Conservation (phyloP, 129 eudicot species). For the Artemisia annua region DNA sequence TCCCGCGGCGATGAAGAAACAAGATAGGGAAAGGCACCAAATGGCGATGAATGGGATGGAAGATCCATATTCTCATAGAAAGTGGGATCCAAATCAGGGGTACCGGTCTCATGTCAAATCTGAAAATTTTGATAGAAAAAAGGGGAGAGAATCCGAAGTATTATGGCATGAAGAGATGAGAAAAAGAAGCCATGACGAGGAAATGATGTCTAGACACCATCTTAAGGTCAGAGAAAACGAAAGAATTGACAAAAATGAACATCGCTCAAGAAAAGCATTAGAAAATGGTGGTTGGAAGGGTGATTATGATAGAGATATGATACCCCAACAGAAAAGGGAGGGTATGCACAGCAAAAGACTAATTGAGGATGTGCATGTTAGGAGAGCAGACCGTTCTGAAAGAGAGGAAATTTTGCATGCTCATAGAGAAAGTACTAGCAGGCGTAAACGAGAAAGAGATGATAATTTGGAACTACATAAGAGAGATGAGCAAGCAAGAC, state of each 20-base stretch:
- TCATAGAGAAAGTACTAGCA: constrained; percentile 50
- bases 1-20: constrained; percentile 52
- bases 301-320: constrained; percentile 54
- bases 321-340: constrained; percentile 54
- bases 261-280: constrained; percentile 51
- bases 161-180: constrained; percentile 65
- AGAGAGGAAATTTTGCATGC: too few species aligned
- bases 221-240: constrained; percentile 67
- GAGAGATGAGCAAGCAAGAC: constrained; percentile 44
- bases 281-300: constrained; percentile 76
- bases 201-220: constrained; percentile 50
- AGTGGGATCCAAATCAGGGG: constrained; percentile 55
- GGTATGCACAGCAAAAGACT: constrained; percentile 12
- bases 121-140: constrained; percentile 59
- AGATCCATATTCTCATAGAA: constrained; percentile 52
- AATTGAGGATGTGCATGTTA: too few species aligned
- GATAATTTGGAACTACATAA: constrained; percentile 59
- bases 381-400: too few species aligned
- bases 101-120: constrained; percentile 46
- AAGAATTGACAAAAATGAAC: constrained; percentile 56
- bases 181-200: constrained; percentile 60
- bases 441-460: constrained; percentile 85
- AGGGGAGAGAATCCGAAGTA: constrained; percentile 71
- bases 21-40: constrained; percentile 50
- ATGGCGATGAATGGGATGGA: constrained; percentile 57